A percentile compares a stretch with the other conserved stretches of the same genome.
phyloP scores from a whole-genome alignment of 805 yeast genomes.

The Metschnikowia corniflorae region DNA sequence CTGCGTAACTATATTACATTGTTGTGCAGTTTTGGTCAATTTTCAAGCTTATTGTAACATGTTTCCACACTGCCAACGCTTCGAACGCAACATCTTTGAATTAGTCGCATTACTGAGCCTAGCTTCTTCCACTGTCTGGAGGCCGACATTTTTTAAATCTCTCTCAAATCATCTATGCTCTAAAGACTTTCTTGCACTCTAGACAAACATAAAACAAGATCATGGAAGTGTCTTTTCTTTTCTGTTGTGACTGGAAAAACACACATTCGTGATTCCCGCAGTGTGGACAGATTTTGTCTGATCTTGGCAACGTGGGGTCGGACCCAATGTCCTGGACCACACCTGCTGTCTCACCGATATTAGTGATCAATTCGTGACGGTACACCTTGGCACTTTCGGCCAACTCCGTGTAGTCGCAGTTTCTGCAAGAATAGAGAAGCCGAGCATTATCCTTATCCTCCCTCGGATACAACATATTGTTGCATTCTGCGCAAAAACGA shows the following conservation, averaged over 20 bases:
- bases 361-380: slow-evolving; percentile 87
- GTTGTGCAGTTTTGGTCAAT: no score
- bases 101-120: no score
- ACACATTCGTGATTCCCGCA: slow-evolving; percentile 90
- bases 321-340: slow-evolving; percentile 92
- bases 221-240: slow-evolving; percentile 94
- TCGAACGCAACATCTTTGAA: no score
- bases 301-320: slow-evolving; percentile 97
- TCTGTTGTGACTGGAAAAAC: slow-evolving; percentile 94
- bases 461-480: slow-evolving; percentile 96
- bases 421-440: slow-evolving; percentile 86
- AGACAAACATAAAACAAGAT: slow-evolving; percentile 88
- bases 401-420: slow-evolving; percentile 88
- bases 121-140: no score
- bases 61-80: no score
- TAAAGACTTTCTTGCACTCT: slow-evolving; percentile 74
- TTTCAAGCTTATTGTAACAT: no score
- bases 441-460: slow-evolving; percentile 82
- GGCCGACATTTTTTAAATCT: no score
- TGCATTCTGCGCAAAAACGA: slow-evolving; percentile 94
- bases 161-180: no score
- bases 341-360: slow-evolving; percentile 94
- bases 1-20: slow-evolving; percentile 5
- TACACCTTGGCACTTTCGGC: slow-evolving; percentile 87
- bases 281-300: slow-evolving; percentile 88